Conservation (phyloP, 768 basidiomycete genomes). For the Infundibulicybe gibba region DNA sequence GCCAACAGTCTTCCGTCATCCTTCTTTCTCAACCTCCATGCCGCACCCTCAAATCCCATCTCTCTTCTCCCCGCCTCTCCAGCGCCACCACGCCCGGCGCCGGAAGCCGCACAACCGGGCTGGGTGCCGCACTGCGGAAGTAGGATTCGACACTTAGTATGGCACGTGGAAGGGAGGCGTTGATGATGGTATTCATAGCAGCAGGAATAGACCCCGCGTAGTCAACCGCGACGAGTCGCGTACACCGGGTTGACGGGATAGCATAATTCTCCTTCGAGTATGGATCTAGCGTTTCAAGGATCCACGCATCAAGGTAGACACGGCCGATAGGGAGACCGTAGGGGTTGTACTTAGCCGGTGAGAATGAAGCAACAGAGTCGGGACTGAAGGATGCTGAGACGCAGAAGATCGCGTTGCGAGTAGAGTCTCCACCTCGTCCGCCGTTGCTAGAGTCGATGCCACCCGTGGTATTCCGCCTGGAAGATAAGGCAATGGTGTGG, state of each 20-base stretch:
- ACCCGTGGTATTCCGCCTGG: slow-evolving; percentile 40
- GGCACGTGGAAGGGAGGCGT: slow-evolving; percentile 67
- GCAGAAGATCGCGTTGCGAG: slow-evolving; percentile 69
- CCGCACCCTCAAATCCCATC: slow-evolving; percentile 25
- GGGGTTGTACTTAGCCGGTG: slow-evolving; percentile 71
- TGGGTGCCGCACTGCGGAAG: slow-evolving; percentile 59
- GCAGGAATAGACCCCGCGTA: slow-evolving; percentile 83
- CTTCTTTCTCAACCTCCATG: slow-evolving; percentile 59
- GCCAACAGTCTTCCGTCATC: slow-evolving; percentile 59
- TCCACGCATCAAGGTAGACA: slow-evolving; percentile 90
- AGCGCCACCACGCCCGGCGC: slow-evolving; percentile 55
- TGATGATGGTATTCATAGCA: slow-evolving; percentile 83
- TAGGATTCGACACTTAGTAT: slow-evolving; percentile 74
- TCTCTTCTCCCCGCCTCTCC: slow-evolving; percentile 47
- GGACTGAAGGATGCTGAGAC: slow-evolving; percentile 82
- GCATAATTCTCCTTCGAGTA: slow-evolving; percentile 92
- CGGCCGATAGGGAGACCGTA: slow-evolving; percentile 72
- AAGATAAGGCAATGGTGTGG: slow-evolving; percentile 30
- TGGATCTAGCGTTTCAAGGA: slow-evolving; percentile 93
- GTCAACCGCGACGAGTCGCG: slow-evolving; percentile 80
- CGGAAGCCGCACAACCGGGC: slow-evolving; percentile 71
- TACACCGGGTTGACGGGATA: slow-evolving; percentile 90
- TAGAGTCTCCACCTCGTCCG: slow-evolving; percentile 1
- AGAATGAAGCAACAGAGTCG: slow-evolving; percentile 54
- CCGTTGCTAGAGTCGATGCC: slow-evolving; percentile 33